Evolutionary conservation across 176 grass and related monocot genomes (phyloP).

Genomic region (Aegilops bicornis): DNA sequence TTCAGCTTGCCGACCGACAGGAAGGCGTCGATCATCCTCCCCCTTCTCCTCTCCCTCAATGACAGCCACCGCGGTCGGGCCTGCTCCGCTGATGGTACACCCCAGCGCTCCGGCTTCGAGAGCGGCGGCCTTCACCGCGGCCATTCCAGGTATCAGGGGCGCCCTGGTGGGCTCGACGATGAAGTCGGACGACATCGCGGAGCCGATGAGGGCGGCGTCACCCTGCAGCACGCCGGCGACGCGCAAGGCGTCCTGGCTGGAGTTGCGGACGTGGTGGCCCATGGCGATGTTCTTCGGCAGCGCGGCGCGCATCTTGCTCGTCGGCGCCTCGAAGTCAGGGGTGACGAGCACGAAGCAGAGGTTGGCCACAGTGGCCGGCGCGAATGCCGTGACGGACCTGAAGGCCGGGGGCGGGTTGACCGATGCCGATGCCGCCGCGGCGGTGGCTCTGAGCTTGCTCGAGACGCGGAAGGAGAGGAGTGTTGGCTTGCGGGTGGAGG

Average conservation of each 20-base stretch:
- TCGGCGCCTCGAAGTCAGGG: too few species aligned
- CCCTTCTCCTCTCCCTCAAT: slow-evolving; percentile 68
- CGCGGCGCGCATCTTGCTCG: too few species aligned
- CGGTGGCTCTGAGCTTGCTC: neutral
- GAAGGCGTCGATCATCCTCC: slow-evolving; percentile 78
- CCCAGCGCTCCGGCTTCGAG: slow-evolving; percentile 1
- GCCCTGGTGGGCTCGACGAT: too few species aligned
- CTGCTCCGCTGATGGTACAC: slow-evolving; percentile 77
- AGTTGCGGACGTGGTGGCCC: too few species aligned
- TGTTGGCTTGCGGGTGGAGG: neutral
- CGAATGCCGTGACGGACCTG: slow-evolving; percentile 48
- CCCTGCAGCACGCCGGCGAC: too few species aligned
- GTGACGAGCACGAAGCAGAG: too few species aligned
- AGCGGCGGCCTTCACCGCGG: too few species aligned
- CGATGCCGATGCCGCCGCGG: neutral
- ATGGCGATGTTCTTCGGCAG: too few species aligned
- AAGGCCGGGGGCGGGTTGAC: slow-evolving; percentile 39
- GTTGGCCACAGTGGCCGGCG: slow-evolving; percentile 43
- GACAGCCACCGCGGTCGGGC: slow-evolving; percentile 67
- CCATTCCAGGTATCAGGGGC: too few species aligned
- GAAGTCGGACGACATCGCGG: too few species aligned
- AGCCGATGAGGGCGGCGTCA: too few species aligned
- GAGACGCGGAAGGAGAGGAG: neutral
- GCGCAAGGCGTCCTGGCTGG: too few species aligned
- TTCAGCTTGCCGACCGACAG: slow-evolving; percentile 43